Evolutionary conservation across 306 rosid genomes (phyloP).

Genomic region (Fragaria nilgerrensis): DNA sequence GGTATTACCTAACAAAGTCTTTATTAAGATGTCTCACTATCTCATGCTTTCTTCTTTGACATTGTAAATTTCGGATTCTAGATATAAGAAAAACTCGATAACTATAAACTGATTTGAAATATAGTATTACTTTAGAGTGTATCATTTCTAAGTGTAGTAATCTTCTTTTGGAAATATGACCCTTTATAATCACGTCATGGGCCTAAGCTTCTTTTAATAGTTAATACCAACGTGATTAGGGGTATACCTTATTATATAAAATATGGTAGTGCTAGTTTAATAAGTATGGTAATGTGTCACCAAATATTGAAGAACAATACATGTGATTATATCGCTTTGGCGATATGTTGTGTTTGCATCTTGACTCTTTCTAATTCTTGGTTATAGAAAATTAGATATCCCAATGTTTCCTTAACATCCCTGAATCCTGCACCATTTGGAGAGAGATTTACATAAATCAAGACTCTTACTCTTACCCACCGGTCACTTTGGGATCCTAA

Average conservation of each 20-base stretch:
- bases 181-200: not conserved
- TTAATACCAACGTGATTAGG: not conserved
- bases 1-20: too few species aligned
- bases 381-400: not conserved
- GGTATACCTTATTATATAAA: not conserved
- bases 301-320: not conserved
- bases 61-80: too few species aligned
- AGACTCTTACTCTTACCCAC: not conserved
- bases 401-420: conserved; percentile 47
- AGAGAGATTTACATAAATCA: not conserved
- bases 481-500: not conserved
- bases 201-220: not conserved
- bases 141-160: too few species aligned
- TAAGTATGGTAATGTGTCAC: not conserved
- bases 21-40: too few species aligned
- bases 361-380: not conserved
- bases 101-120: too few species aligned
- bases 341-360: too few species aligned
- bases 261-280: not conserved
- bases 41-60: too few species aligned
- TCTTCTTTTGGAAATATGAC: too few species aligned
- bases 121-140: too few species aligned
- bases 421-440: conserved; percentile 31
- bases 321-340: not conserved
- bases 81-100: too few species aligned